Base-by-base conservation (phyloP, 2,329 filamentous ascomycete genomes). In the Bipolaris zeicola region DNA sequence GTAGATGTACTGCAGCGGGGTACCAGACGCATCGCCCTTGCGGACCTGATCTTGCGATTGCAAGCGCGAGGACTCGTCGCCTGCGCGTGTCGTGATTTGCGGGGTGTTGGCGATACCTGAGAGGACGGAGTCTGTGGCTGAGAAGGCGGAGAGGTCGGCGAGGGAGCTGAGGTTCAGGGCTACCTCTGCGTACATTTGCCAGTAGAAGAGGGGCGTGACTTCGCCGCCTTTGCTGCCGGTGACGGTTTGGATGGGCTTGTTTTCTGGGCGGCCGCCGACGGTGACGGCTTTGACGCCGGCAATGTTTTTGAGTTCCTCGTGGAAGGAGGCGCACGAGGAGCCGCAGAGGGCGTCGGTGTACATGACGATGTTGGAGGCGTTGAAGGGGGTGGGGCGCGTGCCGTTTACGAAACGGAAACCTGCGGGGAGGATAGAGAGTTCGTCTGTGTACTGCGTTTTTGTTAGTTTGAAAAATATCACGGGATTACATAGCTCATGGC, bases 151-250 rank as follows among this genome's bases (percentile, higher is more conserved):
- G 20, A 64, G 51, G n/a, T 49, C 44, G 28, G 65, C 37, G 0
- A 18, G 3, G 1, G 54, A 44, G 11, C 64, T 62, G 8, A 64
- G 37, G 51, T 70, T 64, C 22, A 69, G 55, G 1, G 65, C 48
- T 7, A 28, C 22, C 10, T 52, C 31, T n/a, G 66, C 70, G 45
- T 52, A 64, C 3, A 50, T 18, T 16, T 65, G 59, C 47, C 70
- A 65, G 5, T 42, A 31, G 31, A 50, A 41, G 16, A 72, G 49
- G 13, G 65, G 60, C 22, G 64, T 61, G 38, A 72, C 68, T 63
- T 75, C 73, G 3, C 74, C 71, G 26, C 87, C 87, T 64, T 87
- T 85, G 41, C 83, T 81, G 22, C 86, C 87, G 5, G 86, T 84
- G 24, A 88, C 79, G 4, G 80, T 82, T 76, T 89, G 85, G 76